Evolutionary conservation across 805 yeast genomes (phyloP), one percentile per base, ranked within the genome.

Genomic region (Suhomyces sp.): DNA sequence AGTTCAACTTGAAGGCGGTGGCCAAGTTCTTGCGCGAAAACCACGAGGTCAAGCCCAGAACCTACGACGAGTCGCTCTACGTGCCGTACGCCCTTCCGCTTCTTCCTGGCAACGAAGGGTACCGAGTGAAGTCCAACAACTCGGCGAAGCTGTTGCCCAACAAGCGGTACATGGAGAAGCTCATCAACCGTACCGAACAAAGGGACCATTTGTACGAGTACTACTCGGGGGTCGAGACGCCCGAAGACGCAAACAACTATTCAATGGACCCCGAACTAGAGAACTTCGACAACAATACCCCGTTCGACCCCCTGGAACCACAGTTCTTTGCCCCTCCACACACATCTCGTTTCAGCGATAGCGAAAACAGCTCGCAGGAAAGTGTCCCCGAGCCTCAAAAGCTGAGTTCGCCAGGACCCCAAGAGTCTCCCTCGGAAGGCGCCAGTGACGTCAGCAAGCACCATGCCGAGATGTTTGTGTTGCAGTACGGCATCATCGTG

Each of bases 401-500:
- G 19, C 19, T 19, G 19, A 19, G 19, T 8, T 38, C 42, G 2
- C 22, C 42, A 1, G 13, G 15, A 3, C 36, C 12, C 17, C 10
- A 7, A 22, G 15, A 12, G 2, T 19, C 24, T 12, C n/a, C 24
- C 9, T 12, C 44, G 6, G 44, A 29, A 4, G 31, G 3, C 22
- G 40, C 50, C 2, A 29, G 33, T 5, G 84, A 83, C 54, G 73
- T 80, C 48, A 70, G 80, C 3, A 82, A 82, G 57, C 89, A 86
- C 65, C 78, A 75, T 51, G 93, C 97, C 0, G 98, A 93, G 63
- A 80, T 94, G 77, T 94, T 94, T 63, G 81, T 94, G 12, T 84
- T 93, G 66, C 85, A 84, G 50, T 94, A 94, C 66, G 99, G 99
- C 19, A 96, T 93, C 12, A 90, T 94, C n/a, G 97, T 94, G 19